A percentile compares a stretch with the other conserved stretches of the same genome.
phyloP scores from a whole-genome alignment of 2,329 filamentous ascomycete genomes.

The Cytospora schulzeri region DNA sequence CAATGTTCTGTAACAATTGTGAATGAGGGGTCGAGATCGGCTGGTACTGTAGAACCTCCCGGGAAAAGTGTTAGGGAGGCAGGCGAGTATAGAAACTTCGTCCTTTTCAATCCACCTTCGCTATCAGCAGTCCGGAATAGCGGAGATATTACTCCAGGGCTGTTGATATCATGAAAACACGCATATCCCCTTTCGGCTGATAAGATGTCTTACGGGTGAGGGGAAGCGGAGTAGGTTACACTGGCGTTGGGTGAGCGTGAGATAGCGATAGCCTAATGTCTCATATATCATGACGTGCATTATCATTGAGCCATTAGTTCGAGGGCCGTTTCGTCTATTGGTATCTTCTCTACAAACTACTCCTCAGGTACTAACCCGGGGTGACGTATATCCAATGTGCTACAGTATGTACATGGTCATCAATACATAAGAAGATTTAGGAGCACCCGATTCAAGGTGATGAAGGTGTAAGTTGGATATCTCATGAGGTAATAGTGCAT shows the following conservation, averaged over 20 bases:
- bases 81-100: not conserved
- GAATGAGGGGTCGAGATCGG: not conserved
- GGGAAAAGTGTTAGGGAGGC: not conserved
- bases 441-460: no score
- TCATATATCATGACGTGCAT: not conserved
- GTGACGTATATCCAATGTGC: no score
- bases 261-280: not conserved
- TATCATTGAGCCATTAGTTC: not conserved
- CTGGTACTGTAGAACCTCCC: not conserved
- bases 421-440: no score
- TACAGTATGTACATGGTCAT: no score
- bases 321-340: no score
- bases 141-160: not conserved
- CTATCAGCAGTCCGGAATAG: not conserved
- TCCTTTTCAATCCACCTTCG: not conserved
- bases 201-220: not conserved
- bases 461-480: no score
- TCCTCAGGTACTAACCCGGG: no score
- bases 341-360: no score
- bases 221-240: not conserved
- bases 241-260: not conserved
- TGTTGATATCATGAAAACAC: not conserved
- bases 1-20: fast-evolving
- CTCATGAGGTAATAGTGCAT: no score
- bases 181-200: not conserved